These are phyloP conservation scores for Podila clonocystis DNA, from an alignment of 192 early-diverging fungal genomes.

Conservation along the genomic window DNA sequence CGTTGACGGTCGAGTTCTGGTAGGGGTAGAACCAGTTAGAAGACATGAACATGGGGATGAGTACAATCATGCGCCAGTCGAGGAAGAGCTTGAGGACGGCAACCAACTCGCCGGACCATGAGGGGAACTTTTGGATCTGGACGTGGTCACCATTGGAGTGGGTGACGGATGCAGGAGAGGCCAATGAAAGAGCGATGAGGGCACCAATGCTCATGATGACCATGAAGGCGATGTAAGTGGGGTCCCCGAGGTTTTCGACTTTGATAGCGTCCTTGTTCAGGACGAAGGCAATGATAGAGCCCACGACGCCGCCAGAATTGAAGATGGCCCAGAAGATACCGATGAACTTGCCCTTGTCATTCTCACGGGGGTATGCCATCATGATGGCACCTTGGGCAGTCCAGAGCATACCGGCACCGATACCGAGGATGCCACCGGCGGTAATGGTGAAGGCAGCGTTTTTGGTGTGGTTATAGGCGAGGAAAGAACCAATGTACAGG, in stretches of 20 bases:
- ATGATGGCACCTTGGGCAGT: slow-evolving; percentile 81
- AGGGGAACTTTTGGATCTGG: slow-evolving; percentile 69
- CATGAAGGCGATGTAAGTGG: slow-evolving; percentile 77
- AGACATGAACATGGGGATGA: slow-evolving; percentile 68
- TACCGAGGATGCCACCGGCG: slow-evolving; percentile 77
- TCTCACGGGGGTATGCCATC: slow-evolving; percentile 80
- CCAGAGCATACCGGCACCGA: slow-evolving; percentile 74
- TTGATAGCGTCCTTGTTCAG: slow-evolving; percentile 64
- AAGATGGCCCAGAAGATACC: slow-evolving; percentile 86
- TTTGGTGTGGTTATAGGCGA: slow-evolving; percentile 64
- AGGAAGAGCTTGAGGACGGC: slow-evolving; percentile 62
- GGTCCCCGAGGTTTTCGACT: slow-evolving; percentile 59
- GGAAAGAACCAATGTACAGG: slow-evolving; percentile 77
- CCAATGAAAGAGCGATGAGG: slow-evolving; percentile 59
- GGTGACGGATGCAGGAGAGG: slow-evolving; percentile 61
- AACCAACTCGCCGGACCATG: slow-evolving; percentile 56
- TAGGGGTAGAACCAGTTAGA: slow-evolving; percentile 82
- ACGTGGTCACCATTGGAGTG: slow-evolving; percentile 72
- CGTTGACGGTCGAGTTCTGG: slow-evolving; percentile 61
- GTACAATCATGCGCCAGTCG: slow-evolving; percentile 65
- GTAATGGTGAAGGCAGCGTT: slow-evolving; percentile 65
- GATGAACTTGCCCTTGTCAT: slow-evolving; percentile 78
- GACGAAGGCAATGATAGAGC: slow-evolving; percentile 73
- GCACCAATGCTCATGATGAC: slow-evolving; percentile 68
- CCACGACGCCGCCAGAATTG: slow-evolving; percentile 76